Evolutionary conservation across 257 asterid species (phyloP).

Genomic region (Solanum phureja): DNA sequence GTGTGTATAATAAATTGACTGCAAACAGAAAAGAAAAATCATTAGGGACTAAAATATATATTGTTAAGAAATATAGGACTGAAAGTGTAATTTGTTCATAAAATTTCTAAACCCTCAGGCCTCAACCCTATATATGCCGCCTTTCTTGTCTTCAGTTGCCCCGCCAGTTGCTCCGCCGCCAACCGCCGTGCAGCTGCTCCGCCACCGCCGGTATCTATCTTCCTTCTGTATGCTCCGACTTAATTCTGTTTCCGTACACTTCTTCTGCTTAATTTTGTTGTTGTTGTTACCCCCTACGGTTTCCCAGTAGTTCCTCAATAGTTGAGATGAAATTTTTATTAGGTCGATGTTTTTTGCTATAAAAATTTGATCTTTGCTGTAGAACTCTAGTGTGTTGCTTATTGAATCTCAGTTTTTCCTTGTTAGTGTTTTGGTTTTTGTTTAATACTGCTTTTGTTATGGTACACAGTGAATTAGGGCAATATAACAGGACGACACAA

Average conservation of each 20-base stretch:
- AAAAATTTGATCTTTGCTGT: too few relatives aligned
- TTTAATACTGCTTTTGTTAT: background rate
- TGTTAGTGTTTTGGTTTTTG: background rate
- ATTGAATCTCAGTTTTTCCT: background rate
- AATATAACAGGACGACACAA: conserved; percentile 8
- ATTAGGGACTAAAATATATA: background rate
- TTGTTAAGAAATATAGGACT: background rate
- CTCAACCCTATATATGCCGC: background rate
- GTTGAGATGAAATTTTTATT: too few relatives aligned
- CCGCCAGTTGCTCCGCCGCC: background rate
- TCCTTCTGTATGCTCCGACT: background rate
- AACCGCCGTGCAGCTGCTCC: background rate
- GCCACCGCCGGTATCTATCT: background rate
- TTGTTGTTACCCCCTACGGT: fast-evolving
- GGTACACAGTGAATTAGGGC: background rate
- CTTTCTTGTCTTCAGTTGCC: background rate
- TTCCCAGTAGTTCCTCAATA: too few relatives aligned
- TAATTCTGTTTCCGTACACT: background rate
- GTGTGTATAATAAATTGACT: background rate
- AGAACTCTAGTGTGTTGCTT: too few relatives aligned
- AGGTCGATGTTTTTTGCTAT: too few relatives aligned
- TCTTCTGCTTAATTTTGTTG: background rate
- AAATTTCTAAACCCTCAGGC: background rate
- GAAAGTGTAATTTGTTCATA: background rate
- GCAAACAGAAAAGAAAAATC: background rate